Evolutionary conservation across 352 stramenopile species (phyloP).

Genomic region (Aphanomyces euteiches): DNA sequence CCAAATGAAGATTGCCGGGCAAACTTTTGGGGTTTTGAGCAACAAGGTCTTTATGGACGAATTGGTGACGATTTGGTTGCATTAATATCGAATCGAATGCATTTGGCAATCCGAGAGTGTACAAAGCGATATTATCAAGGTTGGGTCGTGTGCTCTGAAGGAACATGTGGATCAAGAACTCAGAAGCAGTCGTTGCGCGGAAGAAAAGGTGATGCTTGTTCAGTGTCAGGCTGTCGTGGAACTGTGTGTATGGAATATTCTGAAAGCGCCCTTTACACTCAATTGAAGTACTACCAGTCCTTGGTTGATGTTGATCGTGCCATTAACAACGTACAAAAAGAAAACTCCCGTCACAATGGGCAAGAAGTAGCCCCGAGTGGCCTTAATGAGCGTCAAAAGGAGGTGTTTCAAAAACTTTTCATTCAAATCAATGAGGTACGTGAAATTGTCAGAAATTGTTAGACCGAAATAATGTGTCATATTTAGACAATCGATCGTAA

Average conservation of each 20-base stretch:
- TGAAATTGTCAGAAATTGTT: slow-evolving; percentile 10
- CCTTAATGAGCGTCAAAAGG: slow-evolving; percentile 60
- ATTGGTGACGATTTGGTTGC: slow-evolving; percentile 68
- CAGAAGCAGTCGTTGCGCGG: slow-evolving; percentile 93
- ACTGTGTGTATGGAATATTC: slow-evolving; percentile 84
- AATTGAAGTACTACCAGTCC: slow-evolving; percentile 96
- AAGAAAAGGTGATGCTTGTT: slow-evolving; percentile 88
- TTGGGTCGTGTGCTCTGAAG: slow-evolving; percentile 92
- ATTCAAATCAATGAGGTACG: slow-evolving; percentile 69
- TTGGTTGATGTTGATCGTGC: slow-evolving; percentile 93
- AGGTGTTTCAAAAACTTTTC: slow-evolving; percentile 74
- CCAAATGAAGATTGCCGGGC: slow-evolving; percentile 59
- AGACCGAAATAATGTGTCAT: slow-evolving; percentile 24
- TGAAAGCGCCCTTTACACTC: slow-evolving; percentile 90
- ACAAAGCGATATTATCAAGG: slow-evolving; percentile 87
- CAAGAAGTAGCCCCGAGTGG: slow-evolving; percentile 29
- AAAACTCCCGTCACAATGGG: slow-evolving; percentile 37
- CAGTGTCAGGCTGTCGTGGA: slow-evolving; percentile 88
- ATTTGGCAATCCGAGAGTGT: slow-evolving; percentile 71
- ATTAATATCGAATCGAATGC: slow-evolving; percentile 79
- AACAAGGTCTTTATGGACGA: slow-evolving; percentile 67
- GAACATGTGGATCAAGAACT: slow-evolving; percentile 91
- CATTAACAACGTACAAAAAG: slow-evolving; percentile 71
- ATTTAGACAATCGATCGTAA: slow-evolving; percentile 68
- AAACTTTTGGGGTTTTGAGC: slow-evolving; percentile 79